phyloP scores from a whole-genome alignment of 2,329 filamentous ascomycete genomes.

The Trichoderma citrinoviride region DNA sequence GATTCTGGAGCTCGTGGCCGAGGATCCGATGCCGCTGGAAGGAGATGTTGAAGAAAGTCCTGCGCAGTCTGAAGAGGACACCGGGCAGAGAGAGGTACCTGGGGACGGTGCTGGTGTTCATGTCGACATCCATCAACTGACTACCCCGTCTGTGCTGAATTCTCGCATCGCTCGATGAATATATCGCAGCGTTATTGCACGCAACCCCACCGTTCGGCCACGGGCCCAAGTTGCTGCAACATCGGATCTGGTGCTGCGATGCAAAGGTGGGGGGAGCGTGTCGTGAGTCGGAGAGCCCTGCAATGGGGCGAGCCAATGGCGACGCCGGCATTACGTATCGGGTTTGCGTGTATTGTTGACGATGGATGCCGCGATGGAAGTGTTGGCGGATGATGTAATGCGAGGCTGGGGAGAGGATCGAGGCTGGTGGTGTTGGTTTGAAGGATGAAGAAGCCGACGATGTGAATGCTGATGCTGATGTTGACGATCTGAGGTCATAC shows the following conservation, averaged over 20 bases:
- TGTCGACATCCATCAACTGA: no score
- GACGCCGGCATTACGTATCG: constrained; percentile 11
- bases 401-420: no score
- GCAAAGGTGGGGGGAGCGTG: background rate
- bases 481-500: no score
- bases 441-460: no score
- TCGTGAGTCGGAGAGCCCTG: background rate
- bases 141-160: no score
- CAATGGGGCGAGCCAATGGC: constrained; percentile 4
- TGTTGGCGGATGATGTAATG: background rate
- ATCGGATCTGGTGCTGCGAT: background rate
- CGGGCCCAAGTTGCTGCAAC: background rate
- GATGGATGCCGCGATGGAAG: no score
- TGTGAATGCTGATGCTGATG: no score
- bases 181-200: background rate
- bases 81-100: no score
- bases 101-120: background rate
- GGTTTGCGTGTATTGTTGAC: background rate
- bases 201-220: constrained; percentile 3
- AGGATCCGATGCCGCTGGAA: background rate
- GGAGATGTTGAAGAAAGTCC: background rate
- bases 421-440: no score
- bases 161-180: no score
- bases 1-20: background rate
- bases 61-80: no score